phyloP scores from a whole-genome alignment of 192 early-diverging fungal species.

The Backusella sp. region DNA sequence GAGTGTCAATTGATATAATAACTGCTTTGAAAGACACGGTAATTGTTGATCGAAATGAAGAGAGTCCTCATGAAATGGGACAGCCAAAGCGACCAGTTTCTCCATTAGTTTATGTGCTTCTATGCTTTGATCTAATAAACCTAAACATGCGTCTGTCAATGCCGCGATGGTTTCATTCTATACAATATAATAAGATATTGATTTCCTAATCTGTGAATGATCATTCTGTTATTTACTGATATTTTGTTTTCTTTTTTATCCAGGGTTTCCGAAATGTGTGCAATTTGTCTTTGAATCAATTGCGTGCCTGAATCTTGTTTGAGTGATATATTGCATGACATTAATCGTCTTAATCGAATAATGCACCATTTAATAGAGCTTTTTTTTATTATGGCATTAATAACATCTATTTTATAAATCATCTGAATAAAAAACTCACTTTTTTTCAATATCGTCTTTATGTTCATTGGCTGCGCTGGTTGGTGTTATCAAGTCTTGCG shows the following conservation, averaged over 20 bases:
- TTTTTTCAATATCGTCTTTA: not conserved
- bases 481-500: not conserved
- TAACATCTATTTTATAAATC: too few species aligned
- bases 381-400: not conserved
- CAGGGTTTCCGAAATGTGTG: not conserved
- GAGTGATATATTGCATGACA: not conserved
- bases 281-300: not conserved
- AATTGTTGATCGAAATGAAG: too few species aligned
- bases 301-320: not conserved
- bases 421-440: not conserved
- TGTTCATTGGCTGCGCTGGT: not conserved
- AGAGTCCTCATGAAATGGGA: not conserved
- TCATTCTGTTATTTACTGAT: not conserved
- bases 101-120: not conserved
- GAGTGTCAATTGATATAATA: not conserved
- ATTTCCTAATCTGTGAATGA: too few species aligned
- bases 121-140: not conserved
- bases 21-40: not conserved
- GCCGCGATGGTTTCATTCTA: not conserved
- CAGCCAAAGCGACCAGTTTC: not conserved
- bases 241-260: not conserved
- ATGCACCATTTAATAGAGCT: constrained; percentile 10
- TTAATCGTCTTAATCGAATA: not conserved
- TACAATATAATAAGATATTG: too few species aligned
- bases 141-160: constrained; percentile 1